phyloP scores from a whole-genome alignment of 495 filamentous ascomycete species.

The Astrothelium macrocarpum region DNA sequence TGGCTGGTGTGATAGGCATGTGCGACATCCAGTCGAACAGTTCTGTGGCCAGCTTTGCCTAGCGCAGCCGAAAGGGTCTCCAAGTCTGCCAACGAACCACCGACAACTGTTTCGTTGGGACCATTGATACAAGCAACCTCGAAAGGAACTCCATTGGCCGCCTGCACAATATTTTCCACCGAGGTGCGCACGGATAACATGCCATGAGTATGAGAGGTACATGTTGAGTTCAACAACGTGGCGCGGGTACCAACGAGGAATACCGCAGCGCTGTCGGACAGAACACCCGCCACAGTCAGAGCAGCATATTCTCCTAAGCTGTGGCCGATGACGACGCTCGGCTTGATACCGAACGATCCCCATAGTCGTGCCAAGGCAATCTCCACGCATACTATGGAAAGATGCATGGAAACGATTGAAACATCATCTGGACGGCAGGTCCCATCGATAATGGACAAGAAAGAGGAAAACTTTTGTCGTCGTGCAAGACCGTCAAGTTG shows the following conservation, averaged over 20 bases:
- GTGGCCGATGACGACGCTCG: constrained; percentile 34
- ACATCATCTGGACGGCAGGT: constrained; percentile 2
- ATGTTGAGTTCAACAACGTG: constrained; percentile 25
- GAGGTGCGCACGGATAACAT: constrained; percentile 43
- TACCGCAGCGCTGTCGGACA: constrained; percentile 32
- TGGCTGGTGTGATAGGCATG: constrained; percentile 21
- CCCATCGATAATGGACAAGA: constrained; percentile 25
- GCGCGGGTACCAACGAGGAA: constrained; percentile 34
- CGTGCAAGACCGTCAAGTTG: constrained; percentile 23
- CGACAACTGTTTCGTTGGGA: constrained; percentile 42
- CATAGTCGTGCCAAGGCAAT: constrained; percentile 33
- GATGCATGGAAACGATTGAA: constrained; percentile 15
- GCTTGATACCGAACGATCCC: constrained; percentile 30
- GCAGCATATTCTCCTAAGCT: constrained; percentile 40
- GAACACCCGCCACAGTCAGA: constrained; percentile 33
- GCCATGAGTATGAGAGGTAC: constrained; percentile 31
- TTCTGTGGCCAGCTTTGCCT: constrained; percentile 9
- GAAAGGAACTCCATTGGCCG: constrained; percentile 23
- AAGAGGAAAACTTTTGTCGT: constrained; percentile 24
- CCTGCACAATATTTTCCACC: constrained; percentile 24
- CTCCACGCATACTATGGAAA: constrained; percentile 28
- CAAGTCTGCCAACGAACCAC: constrained; percentile 33
- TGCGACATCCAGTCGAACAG: constrained; percentile 9
- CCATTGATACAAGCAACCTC: constrained; percentile 48
- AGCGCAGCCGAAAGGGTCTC: constrained; percentile 11